These are phyloP conservation scores for Durusdinium trenchii DNA, from an alignment of 73 alveolate genomes.

Conservation along the genomic window DNA sequence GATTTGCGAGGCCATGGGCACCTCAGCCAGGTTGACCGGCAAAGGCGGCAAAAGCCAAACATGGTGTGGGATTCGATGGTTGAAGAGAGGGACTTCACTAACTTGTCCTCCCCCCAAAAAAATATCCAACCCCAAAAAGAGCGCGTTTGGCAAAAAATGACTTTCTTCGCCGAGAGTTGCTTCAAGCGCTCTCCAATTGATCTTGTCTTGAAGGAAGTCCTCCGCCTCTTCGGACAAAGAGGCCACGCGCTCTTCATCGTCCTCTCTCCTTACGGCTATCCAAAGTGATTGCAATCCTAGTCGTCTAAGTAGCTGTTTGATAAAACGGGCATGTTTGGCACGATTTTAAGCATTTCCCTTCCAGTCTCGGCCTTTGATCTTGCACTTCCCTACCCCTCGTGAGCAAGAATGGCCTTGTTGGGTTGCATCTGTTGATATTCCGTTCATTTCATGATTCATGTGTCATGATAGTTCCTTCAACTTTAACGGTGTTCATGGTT, in stretches of 20 bases:
- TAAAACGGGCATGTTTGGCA: too few relatives aligned
- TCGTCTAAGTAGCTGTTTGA: too few relatives aligned
- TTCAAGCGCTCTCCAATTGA: constrained; percentile 90
- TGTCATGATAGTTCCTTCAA: too few relatives aligned
- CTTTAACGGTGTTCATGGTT: too few relatives aligned
- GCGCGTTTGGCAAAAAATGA: neutral
- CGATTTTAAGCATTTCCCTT: too few relatives aligned
- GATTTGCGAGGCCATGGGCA: constrained; percentile 93
- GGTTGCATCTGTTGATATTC: too few relatives aligned
- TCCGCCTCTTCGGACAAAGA: constrained; percentile 83
- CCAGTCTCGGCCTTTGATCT: too few relatives aligned
- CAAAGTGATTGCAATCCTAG: too few relatives aligned
- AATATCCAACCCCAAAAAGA: neutral
- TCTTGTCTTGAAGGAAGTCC: constrained; percentile 71
- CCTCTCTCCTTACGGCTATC: constrained; percentile 86
- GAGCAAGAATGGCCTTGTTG: too few relatives aligned
- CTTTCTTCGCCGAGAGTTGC: neutral
- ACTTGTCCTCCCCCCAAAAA: too few relatives aligned
- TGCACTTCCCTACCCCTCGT: too few relatives aligned
- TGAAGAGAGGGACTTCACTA: neutral
- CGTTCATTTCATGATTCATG: too few relatives aligned
- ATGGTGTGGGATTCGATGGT: neutral
- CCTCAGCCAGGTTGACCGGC: neutral
- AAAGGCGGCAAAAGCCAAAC: neutral
- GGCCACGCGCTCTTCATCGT: constrained; percentile 64